Conservation (phyloP, 495 filamentous ascomycete species). For the Podospora pseudopauciseta region DNA sequence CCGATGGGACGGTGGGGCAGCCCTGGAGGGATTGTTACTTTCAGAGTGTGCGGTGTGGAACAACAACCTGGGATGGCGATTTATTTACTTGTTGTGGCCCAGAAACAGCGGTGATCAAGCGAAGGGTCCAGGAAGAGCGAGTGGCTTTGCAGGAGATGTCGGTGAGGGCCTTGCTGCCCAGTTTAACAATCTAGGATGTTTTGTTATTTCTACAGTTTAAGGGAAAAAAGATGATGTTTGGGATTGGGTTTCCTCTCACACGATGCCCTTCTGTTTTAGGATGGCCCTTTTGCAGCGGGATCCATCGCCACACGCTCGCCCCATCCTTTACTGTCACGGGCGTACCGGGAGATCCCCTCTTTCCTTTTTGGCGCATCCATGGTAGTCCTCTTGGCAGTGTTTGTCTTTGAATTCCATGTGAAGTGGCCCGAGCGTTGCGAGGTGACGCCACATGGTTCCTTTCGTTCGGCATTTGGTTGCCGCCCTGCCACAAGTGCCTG, state of each 20-base stretch:
- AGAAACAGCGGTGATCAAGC: background rate
- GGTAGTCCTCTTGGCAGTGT: conserved; percentile 1
- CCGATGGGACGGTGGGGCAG: background rate
- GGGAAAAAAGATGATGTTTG: background rate
- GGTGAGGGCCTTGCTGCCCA: background rate
- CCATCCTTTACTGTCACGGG: conserved; percentile 1
- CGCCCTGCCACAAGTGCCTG: background rate
- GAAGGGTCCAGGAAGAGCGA: background rate
- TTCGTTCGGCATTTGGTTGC: conserved; percentile 2
- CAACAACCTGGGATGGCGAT: background rate
- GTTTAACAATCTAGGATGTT: background rate
- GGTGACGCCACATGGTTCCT: background rate
- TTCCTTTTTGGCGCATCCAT: background rate
- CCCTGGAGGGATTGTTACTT: background rate
- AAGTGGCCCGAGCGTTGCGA: conserved; percentile 2
- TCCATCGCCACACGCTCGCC: background rate
- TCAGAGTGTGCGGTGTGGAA: background rate
- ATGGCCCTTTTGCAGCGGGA: background rate
- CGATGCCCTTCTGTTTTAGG: conserved; percentile 23
- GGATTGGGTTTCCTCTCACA: conserved; percentile 15
- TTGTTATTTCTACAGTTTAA: no score
- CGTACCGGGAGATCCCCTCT: background rate
- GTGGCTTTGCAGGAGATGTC: background rate
- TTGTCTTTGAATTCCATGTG: conserved; percentile 4
- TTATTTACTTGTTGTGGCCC: background rate